Percentiles rank a stretch among this genome's conserved stretches.
phyloP scores from a whole-genome alignment of 805 yeast genomes.

The Clavispora vitiphila region DNA sequence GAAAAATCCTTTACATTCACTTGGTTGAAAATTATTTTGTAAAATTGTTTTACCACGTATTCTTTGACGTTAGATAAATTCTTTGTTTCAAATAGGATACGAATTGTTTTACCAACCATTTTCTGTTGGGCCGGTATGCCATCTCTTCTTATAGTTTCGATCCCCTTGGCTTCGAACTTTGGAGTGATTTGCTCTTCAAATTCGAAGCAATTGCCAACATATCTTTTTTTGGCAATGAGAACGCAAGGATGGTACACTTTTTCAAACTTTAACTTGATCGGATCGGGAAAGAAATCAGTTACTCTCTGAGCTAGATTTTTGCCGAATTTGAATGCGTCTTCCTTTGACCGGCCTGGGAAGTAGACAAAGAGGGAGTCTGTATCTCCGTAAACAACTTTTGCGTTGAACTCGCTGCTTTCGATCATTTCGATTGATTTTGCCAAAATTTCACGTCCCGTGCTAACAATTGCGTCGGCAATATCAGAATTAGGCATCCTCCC shows the following conservation, averaged over 20 bases:
- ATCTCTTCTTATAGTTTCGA: constrained; percentile 90
- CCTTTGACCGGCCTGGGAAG: constrained; percentile 73
- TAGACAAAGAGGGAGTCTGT: constrained; percentile 92
- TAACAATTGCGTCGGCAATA: constrained; percentile 90
- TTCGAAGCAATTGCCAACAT: constrained; percentile 83
- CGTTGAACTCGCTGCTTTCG: constrained; percentile 69
- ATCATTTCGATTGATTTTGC: constrained; percentile 65
- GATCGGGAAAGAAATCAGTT: constrained; percentile 68
- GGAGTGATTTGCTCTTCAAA: constrained; percentile 49
- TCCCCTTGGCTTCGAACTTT: constrained; percentile 91
- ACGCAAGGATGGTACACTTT: constrained; percentile 89
- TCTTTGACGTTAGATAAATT: constrained; percentile 67
- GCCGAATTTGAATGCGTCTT: constrained; percentile 77
- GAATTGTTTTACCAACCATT: constrained; percentile 65
- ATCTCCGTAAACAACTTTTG: constrained; percentile 94
- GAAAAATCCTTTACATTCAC: constrained; percentile 78
- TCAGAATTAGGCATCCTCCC: constrained; percentile 98
- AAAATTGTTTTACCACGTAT: constrained; percentile 63
- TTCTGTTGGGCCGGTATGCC: constrained; percentile 91
- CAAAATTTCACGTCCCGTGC: constrained; percentile 82
- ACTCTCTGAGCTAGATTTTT: constrained; percentile 59
- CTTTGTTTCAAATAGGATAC: constrained; percentile 63
- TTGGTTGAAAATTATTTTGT: constrained; percentile 55
- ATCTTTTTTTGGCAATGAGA: constrained; percentile 79
- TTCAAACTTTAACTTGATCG: constrained; percentile 80